phyloP scores from a whole-genome alignment of 225 moss, liverwort and hornwort species.

The Polytrichum formosum region DNA sequence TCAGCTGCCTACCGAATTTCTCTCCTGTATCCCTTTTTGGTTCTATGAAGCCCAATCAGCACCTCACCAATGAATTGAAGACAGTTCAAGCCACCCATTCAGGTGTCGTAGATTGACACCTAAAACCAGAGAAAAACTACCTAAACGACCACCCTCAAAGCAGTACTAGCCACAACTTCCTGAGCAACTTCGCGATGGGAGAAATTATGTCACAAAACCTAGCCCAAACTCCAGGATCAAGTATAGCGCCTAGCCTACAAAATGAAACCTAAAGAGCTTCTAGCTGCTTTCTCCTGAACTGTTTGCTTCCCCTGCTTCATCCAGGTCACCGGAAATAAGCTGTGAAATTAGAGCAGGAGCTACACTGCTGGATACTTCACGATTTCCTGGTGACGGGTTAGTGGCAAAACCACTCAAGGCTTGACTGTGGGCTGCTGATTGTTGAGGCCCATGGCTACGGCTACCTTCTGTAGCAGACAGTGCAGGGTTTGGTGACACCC shows the following conservation, averaged over 20 bases:
- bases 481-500: constrained; percentile 19
- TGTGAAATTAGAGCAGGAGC: constrained; percentile 37
- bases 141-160: too few relatives aligned
- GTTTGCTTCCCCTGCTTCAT: constrained; percentile 12
- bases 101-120: too few relatives aligned
- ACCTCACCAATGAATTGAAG: too few relatives aligned
- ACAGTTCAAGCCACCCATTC: too few relatives aligned
- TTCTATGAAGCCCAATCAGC: too few relatives aligned
- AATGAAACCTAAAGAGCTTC: constrained; percentile 9
- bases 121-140: too few relatives aligned
- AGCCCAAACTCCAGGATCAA: constrained; percentile 7
- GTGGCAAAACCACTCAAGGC: constrained; percentile 1
- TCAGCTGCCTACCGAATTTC: too few relatives aligned
- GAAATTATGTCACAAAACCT: too few relatives aligned
- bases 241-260: constrained; percentile 9
- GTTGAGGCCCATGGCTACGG: constrained; percentile 18
- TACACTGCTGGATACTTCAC: constrained; percentile 12
- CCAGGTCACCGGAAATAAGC: constrained; percentile 37
- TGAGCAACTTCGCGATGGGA: too few relatives aligned
- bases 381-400: not conserved
- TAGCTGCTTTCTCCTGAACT: constrained; percentile 32
- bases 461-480: constrained; percentile 26
- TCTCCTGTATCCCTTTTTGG: too few relatives aligned
- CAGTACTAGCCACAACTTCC: too few relatives aligned
- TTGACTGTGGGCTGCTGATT: constrained; percentile 7